phyloP scores from a whole-genome alignment of 768 basidiomycete species.

The Suillus bovinus region DNA sequence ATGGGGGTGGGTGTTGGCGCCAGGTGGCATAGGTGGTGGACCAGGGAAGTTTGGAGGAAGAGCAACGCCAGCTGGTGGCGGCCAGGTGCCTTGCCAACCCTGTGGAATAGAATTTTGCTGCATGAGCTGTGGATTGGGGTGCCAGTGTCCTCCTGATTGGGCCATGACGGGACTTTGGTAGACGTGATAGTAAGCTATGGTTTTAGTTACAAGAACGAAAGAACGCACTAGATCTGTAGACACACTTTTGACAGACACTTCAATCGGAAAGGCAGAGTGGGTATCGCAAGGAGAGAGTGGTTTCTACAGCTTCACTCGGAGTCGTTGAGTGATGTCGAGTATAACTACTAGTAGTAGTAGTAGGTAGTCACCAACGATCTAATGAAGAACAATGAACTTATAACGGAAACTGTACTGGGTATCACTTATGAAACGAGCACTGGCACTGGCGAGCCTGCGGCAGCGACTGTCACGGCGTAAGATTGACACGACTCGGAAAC shows the following conservation, averaged over 20 bases:
- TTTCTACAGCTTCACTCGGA: not conserved
- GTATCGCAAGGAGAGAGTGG: not conserved
- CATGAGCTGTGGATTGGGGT: conserved; percentile 35
- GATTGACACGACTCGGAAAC: not conserved
- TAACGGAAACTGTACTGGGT: not conserved
- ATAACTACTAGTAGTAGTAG: not conserved
- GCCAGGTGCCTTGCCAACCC: conserved; percentile 41
- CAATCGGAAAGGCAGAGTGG: not conserved
- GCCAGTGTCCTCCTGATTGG: conserved; percentile 20
- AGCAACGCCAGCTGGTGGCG: conserved; percentile 27
- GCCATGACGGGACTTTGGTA: not conserved
- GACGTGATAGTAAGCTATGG: not conserved
- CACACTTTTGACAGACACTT: not conserved
- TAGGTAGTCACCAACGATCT: not conserved
- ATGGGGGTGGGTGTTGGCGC: conserved; percentile 41
- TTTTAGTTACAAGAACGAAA: not conserved
- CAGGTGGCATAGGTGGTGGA: conserved; percentile 58
- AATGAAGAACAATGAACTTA: not conserved
- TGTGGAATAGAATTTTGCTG: conserved; percentile 22
- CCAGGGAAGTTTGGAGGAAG: conserved; percentile 39
- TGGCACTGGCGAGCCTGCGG: conserved; percentile 4
- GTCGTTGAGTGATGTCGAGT: not conserved
- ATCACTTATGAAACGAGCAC: not conserved
- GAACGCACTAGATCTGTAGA: not conserved
- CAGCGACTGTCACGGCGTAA: not conserved